Percentiles rank a stretch among this genome's conserved stretches.
Evolutionary conservation across 805 yeast species (phyloP).

Genomic region (Starmerella potacharoeniae): DNA sequence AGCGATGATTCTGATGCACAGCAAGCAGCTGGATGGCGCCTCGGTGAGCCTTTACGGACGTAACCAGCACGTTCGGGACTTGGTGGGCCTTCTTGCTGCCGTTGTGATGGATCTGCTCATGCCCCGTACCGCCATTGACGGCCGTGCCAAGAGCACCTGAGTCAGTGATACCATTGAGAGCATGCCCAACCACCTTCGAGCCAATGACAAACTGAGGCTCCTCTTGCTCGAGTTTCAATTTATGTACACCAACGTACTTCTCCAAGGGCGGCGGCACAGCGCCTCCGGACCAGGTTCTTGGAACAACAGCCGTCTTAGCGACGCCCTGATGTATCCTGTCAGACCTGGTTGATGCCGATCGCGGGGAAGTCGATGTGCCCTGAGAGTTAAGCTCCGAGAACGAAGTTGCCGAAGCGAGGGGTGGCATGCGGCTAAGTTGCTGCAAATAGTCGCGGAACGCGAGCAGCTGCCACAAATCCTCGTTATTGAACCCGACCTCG

Average conservation of each 20-base stretch:
- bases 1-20: slow-evolving; percentile 49
- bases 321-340: background rate
- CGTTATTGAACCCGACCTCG: slow-evolving; percentile 59
- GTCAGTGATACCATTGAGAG: background rate
- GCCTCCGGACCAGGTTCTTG: slow-evolving; percentile 14
- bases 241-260: slow-evolving; percentile 26
- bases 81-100: background rate
- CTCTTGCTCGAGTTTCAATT: background rate
- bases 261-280: slow-evolving; percentile 12
- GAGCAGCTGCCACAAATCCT: slow-evolving; percentile 74
- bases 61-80: slow-evolving; percentile 33
- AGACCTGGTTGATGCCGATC: background rate
- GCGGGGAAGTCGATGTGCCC: background rate
- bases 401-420: background rate
- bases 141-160: background rate
- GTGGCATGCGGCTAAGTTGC: slow-evolving; percentile 22
- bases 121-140: slow-evolving; percentile 1
- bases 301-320: background rate
- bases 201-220: background rate
- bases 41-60: slow-evolving; percentile 54
- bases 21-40: slow-evolving; percentile 47
- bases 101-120: background rate
- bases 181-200: background rate
- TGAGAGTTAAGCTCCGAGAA: slow-evolving; percentile 1
- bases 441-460: slow-evolving; percentile 56